These are phyloP conservation scores for Erucastrum elatum DNA, from an alignment of 345 rosid species.

Conservation along the genomic window DNA sequence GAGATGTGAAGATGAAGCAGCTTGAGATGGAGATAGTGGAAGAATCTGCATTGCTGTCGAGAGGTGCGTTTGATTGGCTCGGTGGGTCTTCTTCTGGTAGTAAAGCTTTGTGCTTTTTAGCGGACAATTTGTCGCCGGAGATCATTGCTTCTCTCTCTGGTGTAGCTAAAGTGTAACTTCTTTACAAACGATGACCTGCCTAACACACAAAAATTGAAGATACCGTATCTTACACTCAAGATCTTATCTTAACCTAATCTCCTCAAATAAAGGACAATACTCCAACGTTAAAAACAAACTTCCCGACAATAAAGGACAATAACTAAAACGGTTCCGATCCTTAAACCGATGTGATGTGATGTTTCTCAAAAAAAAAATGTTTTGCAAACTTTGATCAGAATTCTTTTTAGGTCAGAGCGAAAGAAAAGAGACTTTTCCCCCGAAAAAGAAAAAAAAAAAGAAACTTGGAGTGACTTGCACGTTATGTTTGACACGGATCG, in stretches of 20 bases:
- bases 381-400: background rate
- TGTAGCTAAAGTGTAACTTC: background rate
- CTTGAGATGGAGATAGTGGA: background rate
- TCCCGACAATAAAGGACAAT: background rate
- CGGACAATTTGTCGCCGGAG: background rate
- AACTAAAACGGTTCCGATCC: background rate
- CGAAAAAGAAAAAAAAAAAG: no score
- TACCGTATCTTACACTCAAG: background rate
- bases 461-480: background rate
- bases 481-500: background rate
- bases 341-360: background rate
- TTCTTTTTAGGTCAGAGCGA: background rate
- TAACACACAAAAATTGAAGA: background rate
- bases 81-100: background rate
- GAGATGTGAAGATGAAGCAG: background rate
- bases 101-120: background rate
- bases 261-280: background rate
- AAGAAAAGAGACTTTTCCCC: background rate
- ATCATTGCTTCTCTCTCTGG: background rate
- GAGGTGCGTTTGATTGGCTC: background rate
- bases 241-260: background rate
- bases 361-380: background rate
- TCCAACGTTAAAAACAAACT: background rate
- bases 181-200: background rate
- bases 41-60: background rate